Percentiles rank a stretch among this genome's conserved stretches.
phyloP scores from a whole-genome alignment of 1,284 basidiomycete genomes.

The Marasmius fiardii region DNA sequence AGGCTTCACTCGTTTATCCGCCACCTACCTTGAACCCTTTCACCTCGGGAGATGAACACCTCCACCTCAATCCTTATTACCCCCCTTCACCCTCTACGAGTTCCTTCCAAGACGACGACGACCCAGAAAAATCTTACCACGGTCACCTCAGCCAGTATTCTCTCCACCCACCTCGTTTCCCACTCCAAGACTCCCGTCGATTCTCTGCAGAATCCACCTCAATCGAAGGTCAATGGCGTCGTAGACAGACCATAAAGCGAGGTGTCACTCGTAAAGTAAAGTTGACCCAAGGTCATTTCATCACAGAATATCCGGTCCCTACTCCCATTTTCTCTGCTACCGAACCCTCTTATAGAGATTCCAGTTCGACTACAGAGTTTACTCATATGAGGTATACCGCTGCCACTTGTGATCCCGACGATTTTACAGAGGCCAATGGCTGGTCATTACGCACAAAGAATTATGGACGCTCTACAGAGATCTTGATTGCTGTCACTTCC shows the following conservation, averaged over 20 bases:
- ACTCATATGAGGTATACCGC: constrained; percentile 79
- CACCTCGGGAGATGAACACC: too few species aligned
- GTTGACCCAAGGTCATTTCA: constrained; percentile 82
- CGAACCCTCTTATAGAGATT: constrained; percentile 63
- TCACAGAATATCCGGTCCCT: constrained; percentile 79
- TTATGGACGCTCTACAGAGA: constrained; percentile 74
- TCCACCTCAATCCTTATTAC: too few species aligned
- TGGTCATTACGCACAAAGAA: constrained; percentile 64
- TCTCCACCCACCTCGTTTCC: not conserved
- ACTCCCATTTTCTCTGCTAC: constrained; percentile 77
- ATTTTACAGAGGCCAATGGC: constrained; percentile 69
- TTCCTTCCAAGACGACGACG: not conserved
- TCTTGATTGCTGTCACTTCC: constrained; percentile 72
- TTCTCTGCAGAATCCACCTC: not conserved
- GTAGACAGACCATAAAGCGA: constrained; percentile 71
- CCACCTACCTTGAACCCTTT: too few species aligned
- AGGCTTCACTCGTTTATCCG: too few species aligned
- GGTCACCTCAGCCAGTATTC: not conserved
- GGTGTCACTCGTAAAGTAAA: constrained; percentile 80
- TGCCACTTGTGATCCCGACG: constrained; percentile 81
- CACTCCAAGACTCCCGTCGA: not conserved
- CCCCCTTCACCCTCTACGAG: too few species aligned
- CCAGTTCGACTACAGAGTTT: constrained; percentile 67
- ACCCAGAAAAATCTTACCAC: not conserved
- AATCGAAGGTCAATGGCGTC: constrained; percentile 45